Base-by-base conservation (phyloP, 495 filamentous ascomycete genomes). In the Xylaria telfairii region DNA sequence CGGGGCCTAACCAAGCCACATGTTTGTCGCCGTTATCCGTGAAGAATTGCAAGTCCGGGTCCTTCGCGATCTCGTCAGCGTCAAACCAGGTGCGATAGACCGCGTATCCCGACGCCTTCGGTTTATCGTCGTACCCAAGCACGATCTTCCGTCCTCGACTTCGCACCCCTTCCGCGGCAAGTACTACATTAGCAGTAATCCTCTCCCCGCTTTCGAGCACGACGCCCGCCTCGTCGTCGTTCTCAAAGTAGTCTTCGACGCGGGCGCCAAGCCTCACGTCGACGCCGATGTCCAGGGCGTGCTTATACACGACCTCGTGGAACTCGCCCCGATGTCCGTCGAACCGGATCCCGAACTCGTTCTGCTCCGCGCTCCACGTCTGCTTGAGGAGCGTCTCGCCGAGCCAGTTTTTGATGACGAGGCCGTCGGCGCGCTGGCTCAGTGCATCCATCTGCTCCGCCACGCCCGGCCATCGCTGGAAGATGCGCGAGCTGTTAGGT, bases 311-410 rank as follows among this genome's bases (percentile, higher is more conserved):
- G 61, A 91, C 84, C 76, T 83, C 80, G 76, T 91, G 88, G 71
- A 91, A 82, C 75, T 91, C 84, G 34, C 88, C 89, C 41, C 89
- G 81, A 76, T 91, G 89, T 26, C 89, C 89, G 74, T 91, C 90
- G 73, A 84, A 84, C 5, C 80, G 78, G 49, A 81, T 81, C 6
- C 83, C 84, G 72, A 80, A 86, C n/a, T 79, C 78, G 21, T 72
- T 65, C 26, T 76, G 63, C 51, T 87, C 84, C 28, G 76, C 79
- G 6, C 81, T 72, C 78, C 80, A 85, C 56, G 77, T 77, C 42
- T 84, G 78, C 49, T 73, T 78, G 30, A 76, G 77, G 54, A 80
- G 70, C 32, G 71, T 79, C 68, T 75, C 73, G 42, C 79, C 79
- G 60, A 69, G 71, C 78, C 78, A 80, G 56, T 78, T 75, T 71